A percentile compares a stretch with the other conserved stretches of the same genome.
phyloP scores from a whole-genome alignment of 1,284 basidiomycete genomes.

The Rhodotorula sp. region DNA sequence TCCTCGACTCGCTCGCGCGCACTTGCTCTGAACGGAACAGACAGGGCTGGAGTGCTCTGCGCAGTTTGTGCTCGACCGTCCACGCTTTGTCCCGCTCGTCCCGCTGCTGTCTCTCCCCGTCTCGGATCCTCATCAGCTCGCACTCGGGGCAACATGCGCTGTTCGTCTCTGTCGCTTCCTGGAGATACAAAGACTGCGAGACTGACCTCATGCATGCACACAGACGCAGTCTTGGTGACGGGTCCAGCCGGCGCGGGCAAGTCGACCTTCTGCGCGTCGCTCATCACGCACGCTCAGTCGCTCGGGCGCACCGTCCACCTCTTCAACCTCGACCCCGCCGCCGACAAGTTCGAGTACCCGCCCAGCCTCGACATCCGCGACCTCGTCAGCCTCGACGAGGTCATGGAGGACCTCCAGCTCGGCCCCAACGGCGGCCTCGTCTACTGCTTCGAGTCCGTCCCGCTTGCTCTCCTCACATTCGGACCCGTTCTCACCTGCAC shows the following conservation, averaged over 20 bases:
- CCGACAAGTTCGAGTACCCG: constrained; percentile 85
- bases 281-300: constrained; percentile 86
- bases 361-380: constrained; percentile 94
- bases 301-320: constrained; percentile 84
- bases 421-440: constrained; percentile 97
- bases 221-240: constrained; percentile 53
- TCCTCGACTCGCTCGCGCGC: no score
- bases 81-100: no score
- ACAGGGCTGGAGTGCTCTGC: no score
- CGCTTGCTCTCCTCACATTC: no score
- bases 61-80: no score
- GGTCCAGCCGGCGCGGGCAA: constrained; percentile 98
- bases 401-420: constrained; percentile 92
- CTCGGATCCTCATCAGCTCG: neutral
- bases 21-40: no score
- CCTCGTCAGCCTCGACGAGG: constrained; percentile 88
- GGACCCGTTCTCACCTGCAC: no score
- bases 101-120: neutral
- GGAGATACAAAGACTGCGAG: no score
- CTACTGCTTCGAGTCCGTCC: constrained; percentile 97
- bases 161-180: neutral
- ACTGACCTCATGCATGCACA: neutral
- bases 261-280: constrained; percentile 86
- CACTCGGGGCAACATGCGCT: constrained; percentile 15
- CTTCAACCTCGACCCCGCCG: constrained; percentile 97